These are phyloP conservation scores for Arthrobotrys megalospora DNA, from an alignment of 2,329 filamentous ascomycete species.

Conservation along the genomic window DNA sequence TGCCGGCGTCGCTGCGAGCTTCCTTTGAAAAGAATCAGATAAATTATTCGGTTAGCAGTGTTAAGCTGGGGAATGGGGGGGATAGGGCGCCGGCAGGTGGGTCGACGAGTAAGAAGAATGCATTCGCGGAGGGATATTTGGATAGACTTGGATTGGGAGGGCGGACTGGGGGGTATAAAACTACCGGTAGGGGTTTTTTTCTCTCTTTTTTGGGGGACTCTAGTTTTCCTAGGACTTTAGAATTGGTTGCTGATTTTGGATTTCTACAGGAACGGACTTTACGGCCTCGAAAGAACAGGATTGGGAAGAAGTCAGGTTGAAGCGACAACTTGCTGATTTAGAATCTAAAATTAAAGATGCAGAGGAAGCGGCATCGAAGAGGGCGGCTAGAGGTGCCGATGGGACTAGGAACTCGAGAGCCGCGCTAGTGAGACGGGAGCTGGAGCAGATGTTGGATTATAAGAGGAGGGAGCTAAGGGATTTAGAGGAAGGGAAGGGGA, in stretches of 20 bases:
- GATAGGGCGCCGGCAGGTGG: slow-evolving; percentile 71
- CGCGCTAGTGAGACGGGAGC: slow-evolving; percentile 90
- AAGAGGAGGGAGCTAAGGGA: slow-evolving; percentile 86
- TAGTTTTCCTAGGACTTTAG: too few species aligned
- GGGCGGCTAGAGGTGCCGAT: slow-evolving; percentile 72
- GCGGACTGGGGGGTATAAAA: slow-evolving; percentile 80
- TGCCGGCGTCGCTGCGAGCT: slow-evolving; percentile 89
- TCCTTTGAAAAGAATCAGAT: slow-evolving; percentile 97
- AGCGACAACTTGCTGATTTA: slow-evolving; percentile 90
- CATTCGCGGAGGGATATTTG: slow-evolving; percentile 97
- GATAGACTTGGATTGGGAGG: slow-evolving; percentile 84
- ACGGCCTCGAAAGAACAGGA: slow-evolving; percentile 86
- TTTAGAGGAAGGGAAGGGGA: slow-evolving; percentile 79
- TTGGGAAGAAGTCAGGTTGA: slow-evolving; percentile 96
- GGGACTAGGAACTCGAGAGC: slow-evolving; percentile 82
- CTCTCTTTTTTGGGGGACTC: neutral
- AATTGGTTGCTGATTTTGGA: slow-evolving; percentile 3
- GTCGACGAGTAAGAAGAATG: slow-evolving; percentile 88
- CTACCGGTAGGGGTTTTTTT: slow-evolving; percentile 74
- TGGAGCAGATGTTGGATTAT: slow-evolving; percentile 94
- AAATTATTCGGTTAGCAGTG: slow-evolving; percentile 77
- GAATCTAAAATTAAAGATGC: slow-evolving; percentile 89
- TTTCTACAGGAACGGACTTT: slow-evolving; percentile 82
- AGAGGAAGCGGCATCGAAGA: slow-evolving; percentile 79
- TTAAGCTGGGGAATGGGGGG: slow-evolving; percentile 79